Base-by-base conservation (phyloP, 2,329 filamentous ascomycete genomes). In the Lachnellula arida region DNA sequence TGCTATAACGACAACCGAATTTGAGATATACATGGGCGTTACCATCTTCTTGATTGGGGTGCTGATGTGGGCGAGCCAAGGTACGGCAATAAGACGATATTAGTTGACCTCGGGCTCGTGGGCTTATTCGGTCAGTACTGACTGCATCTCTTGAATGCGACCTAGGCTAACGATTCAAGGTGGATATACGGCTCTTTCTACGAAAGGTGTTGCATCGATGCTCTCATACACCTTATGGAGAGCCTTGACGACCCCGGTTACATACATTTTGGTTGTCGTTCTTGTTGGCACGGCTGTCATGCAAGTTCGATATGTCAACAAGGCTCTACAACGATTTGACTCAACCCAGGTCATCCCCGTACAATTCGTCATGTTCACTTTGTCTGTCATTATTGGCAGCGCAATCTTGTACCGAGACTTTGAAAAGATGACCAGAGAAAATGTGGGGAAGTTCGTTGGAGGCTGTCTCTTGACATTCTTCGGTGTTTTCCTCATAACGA, bases 301-400 rank as follows among this genome's bases (percentile, higher is more conserved):
- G 88, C 94, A 99, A 74, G 93, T 99, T 65, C 93, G 91, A 69
- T 99, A 97, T 70, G 82, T 99, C 70, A 99, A 97, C 75, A 89
- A 84, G 51, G 86, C 87, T 1, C 78, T 99, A 51, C 92, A 97
- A 70, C 85, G 89, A 47, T 99, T 97, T 75, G 91, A 97, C 72
- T 96, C 94, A 6, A 99, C 94, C 0, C 91, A 97, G 71, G 94
- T 99, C 64, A 99, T 99, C 60, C 94, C 94, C 0, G 94, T 94
- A 14, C 94, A 99, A 68, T 99, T 99, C 66, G 94, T 99, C 49
- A 82, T 95, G 60, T 99, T 99, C 71, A 99, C 94, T 0, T 79
- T 99, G 7, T 96, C 89, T 5, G 94, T 97, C 60, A 97, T 99
- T 64, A 80, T 96, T 51, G 94, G 94, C 55, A 97, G 92, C 66